A percentile compares a stretch with the other conserved stretches of the same genome.
phyloP scores from a whole-genome alignment of 2,329 filamentous ascomycete genomes.

The Fusarium chlamydosporum region DNA sequence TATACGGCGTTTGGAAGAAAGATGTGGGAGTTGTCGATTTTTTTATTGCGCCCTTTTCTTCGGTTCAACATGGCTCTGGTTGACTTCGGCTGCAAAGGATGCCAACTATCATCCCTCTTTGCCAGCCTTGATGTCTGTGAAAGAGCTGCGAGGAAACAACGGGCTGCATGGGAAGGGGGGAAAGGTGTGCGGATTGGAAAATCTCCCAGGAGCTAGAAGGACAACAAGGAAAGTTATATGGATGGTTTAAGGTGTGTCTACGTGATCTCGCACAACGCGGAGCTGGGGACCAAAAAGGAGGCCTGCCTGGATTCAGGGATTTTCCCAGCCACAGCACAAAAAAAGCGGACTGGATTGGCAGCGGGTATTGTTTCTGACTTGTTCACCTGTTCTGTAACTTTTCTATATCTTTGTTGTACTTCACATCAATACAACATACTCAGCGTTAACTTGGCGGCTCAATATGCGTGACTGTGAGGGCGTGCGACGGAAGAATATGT shows the following conservation, averaged over 20 bases:
- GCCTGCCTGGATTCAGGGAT: constrained; percentile 42
- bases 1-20: constrained; percentile 54
- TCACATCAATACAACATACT: constrained; percentile 35
- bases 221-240: constrained; percentile 41
- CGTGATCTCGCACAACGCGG: constrained; percentile 24
- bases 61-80: constrained; percentile 29
- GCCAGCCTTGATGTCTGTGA: constrained; percentile 2
- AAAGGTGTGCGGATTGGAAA: constrained; percentile 48
- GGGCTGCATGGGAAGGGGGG: constrained; percentile 14
- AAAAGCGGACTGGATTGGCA: constrained; percentile 27
- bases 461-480: constrained; percentile 11
- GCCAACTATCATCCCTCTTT: constrained; percentile 8
- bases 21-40: constrained; percentile 51
- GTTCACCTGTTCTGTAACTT: constrained; percentile 38
- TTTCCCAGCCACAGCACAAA: constrained; percentile 40
- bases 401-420: constrained; percentile 50
- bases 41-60: constrained; percentile 36
- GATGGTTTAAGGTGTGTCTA: constrained; percentile 35
- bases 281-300: constrained; percentile 24
- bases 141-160: constrained; percentile 19
- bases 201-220: constrained; percentile 50
- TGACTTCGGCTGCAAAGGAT: constrained; percentile 16
- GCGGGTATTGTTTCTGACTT: constrained; percentile 41
- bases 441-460: constrained; percentile 9
- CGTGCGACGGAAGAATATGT: neutral